Evolutionary conservation across 257 asterid genomes (phyloP), one percentile per base, ranked within the genome.

Genomic region (Verbena officinalis): DNA sequence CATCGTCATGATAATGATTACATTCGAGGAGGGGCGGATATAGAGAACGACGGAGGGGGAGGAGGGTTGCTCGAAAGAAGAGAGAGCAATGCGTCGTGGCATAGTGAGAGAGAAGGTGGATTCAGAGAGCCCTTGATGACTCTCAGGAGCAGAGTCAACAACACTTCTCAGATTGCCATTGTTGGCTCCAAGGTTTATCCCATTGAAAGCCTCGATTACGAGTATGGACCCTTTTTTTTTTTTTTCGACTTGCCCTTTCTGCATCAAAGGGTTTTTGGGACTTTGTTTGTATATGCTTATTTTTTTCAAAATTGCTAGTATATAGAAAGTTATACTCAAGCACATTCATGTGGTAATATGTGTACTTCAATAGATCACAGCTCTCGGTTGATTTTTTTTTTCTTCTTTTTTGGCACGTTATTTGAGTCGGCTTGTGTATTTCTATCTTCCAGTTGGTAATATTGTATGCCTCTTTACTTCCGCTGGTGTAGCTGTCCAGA

Each of bases 171-270:
- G 91, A 77, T 91, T 62, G 96, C 95, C 40, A 80, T 86, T 61
- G 74, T 89, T 69, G 93, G 96, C 48, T 81, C 93, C 67, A 87
- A 85, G 69, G 76, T 80, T 78, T 86, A 80, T 68, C 85, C 95
- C 17, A 80, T 89, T 40, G 96, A 89, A 62, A 91, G 96, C 81
- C 95, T 91, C 38, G 98, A 91, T 73, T 88, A 91, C 77, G 98
- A 91, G 96, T 91, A 83, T 11, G 81, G 15, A 7, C 0, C 16
- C 51, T 40, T n/a, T 7, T 0, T 13, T n/a, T 31, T 74, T 23
- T 73, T 76, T 71, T 66, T 71, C 43, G 84, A 81, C 73, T 73
- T 63, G 9, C 59, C 43, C 24, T n/a, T 42, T 48, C 20, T 24
- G 4, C 63, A 31, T 42, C 38, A 44, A 5, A n/a, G 9, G 7